Percentiles rank a stretch among this genome's conserved stretches.
These are phyloP conservation scores for Kodamaea sp. DNA, from an alignment of 1,139 yeast genomes.

Conservation along the genomic window DNA sequence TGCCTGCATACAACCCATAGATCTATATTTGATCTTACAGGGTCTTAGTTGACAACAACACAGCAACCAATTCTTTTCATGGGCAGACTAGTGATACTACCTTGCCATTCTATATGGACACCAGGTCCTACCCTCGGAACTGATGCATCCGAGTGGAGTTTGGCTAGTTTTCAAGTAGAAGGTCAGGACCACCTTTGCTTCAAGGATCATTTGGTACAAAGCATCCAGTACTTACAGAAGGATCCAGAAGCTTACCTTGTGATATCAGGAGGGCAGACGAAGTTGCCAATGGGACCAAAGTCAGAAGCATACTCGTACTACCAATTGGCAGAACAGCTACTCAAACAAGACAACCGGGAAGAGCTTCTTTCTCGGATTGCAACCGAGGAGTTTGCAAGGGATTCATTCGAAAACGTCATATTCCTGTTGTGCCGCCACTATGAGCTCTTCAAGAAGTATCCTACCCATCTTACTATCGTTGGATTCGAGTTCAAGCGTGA, in stretches of 20 bases:
- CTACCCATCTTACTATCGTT: slow-evolving; percentile 53
- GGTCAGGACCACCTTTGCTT: slow-evolving; percentile 70
- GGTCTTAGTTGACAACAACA: too few species aligned
- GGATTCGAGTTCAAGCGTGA: slow-evolving; percentile 74
- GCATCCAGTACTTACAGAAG: slow-evolving; percentile 33
- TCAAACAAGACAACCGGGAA: not conserved
- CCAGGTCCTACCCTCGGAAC: slow-evolving; percentile 37
- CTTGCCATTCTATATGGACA: slow-evolving; percentile 72
- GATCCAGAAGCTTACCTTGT: slow-evolving; percentile 38
- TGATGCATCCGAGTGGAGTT: slow-evolving; percentile 54
- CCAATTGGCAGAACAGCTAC: slow-evolving; percentile 28
- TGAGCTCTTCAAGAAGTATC: slow-evolving; percentile 50
- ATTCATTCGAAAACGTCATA: slow-evolving; percentile 76
- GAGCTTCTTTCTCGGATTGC: slow-evolving; percentile 27
- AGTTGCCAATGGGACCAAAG: slow-evolving; percentile 48
- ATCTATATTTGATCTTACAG: too few species aligned
- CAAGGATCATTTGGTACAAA: slow-evolving; percentile 56
- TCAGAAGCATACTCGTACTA: slow-evolving; percentile 67
- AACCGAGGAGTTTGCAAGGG: slow-evolving; percentile 74
- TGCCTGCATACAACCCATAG: slow-evolving; percentile 5
- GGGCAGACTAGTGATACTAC: slow-evolving; percentile 51
- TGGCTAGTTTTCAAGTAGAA: slow-evolving; percentile 67
- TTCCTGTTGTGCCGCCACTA: slow-evolving; percentile 61
- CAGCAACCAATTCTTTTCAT: too few species aligned
- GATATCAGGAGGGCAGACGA: slow-evolving; percentile 79